A percentile compares a stretch with the other conserved stretches of the same genome.
phyloP scores from a whole-genome alignment of 441 rosid genomes.

The Populus trichocarpa region DNA sequence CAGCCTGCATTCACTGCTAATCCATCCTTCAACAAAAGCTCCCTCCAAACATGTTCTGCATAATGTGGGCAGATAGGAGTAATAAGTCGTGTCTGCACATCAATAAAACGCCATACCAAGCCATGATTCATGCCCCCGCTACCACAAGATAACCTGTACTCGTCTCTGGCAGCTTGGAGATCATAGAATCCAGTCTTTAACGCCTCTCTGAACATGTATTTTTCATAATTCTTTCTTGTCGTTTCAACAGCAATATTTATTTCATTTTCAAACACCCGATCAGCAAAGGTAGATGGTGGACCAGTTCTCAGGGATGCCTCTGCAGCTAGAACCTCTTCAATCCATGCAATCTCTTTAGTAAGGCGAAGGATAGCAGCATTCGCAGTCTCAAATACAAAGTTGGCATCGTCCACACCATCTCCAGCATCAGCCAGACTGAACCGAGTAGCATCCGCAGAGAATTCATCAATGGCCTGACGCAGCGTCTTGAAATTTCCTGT shows the following conservation, averaged over 20 bases:
- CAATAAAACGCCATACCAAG: constrained; percentile 70
- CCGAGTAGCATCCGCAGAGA: constrained; percentile 88
- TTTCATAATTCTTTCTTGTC: constrained; percentile 64
- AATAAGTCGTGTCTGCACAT: constrained; percentile 83
- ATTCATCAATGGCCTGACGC: constrained; percentile 77
- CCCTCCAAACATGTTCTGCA: constrained; percentile 89
- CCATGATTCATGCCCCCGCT: constrained; percentile 66
- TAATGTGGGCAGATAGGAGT: constrained; percentile 92
- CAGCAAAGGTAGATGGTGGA: constrained; percentile 76
- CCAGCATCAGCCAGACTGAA: constrained; percentile 95
- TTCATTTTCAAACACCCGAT: constrained; percentile 81
- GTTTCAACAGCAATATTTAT: constrained; percentile 66
- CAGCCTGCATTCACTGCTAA: constrained; percentile 79
- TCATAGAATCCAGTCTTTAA: constrained; percentile 89
- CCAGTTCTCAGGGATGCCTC: constrained; percentile 71
- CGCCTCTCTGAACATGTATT: constrained; percentile 88
- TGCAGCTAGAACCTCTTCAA: constrained; percentile 69
- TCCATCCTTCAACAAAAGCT: constrained; percentile 71
- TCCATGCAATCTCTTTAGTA: constrained; percentile 89
- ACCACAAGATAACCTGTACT: constrained; percentile 86
- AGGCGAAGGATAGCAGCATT: constrained; percentile 84
- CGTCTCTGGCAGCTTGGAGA: constrained; percentile 92
- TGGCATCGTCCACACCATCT: constrained; percentile 96
- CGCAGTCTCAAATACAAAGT: constrained; percentile 83
- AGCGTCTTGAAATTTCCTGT: constrained; percentile 93